Conservation (phyloP, 2,329 filamentous ascomycete genomes). For the Sporothrix dimorphospora region DNA sequence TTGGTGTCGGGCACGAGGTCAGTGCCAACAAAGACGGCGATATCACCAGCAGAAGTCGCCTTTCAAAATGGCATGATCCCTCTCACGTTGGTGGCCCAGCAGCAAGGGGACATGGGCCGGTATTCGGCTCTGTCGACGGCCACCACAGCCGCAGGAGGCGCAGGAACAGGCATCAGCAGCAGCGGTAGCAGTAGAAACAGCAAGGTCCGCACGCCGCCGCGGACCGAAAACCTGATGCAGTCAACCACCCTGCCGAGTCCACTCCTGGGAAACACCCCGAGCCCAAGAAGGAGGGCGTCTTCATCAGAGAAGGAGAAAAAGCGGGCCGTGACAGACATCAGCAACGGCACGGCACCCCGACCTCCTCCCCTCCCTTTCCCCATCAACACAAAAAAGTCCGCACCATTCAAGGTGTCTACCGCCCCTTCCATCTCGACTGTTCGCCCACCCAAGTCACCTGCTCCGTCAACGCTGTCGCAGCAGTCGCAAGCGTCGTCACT, state of each 20-base stretch:
- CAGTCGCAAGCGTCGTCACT: conserved; percentile 37
- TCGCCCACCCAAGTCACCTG: conserved; percentile 30
- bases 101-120: conserved; percentile 2
- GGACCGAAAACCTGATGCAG: neutral
- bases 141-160: conserved; percentile 2
- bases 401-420: neutral
- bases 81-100: conserved; percentile 23
- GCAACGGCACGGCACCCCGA: neutral
- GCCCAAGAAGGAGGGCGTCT: neutral
- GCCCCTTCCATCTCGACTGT: conserved; percentile 7
- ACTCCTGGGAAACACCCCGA: neutral
- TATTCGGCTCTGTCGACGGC: conserved; percentile 23
- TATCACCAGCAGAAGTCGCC: conserved; percentile 26
- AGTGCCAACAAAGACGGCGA: conserved; percentile 46
- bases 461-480: conserved; percentile 39
- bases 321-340: neutral
- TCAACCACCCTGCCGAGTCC: conserved; percentile 20
- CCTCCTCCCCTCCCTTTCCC: neutral
- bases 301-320: neutral
- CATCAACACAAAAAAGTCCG: neutral
- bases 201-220: conserved; percentile 21
- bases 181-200: conserved; percentile 14
- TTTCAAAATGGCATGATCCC: conserved; percentile 15
- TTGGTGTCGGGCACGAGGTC: conserved; percentile 49
- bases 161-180: neutral